These are phyloP conservation scores for Candida tunisiensis DNA, from an alignment of 1,139 yeast species.

Conservation along the genomic window DNA sequence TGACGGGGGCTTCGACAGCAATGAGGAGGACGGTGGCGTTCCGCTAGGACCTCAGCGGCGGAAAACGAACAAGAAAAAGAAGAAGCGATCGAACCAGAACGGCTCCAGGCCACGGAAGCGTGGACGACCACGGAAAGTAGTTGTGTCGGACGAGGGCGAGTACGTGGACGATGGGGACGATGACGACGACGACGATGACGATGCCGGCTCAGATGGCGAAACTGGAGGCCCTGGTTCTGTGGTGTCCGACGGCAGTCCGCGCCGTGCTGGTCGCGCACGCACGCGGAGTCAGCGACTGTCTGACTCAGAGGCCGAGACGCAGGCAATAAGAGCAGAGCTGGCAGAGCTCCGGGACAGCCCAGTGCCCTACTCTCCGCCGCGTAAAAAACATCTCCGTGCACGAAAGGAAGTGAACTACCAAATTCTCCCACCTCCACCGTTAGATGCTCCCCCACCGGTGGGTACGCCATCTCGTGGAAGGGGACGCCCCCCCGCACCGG, in stretches of 20 bases:
- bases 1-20: too few species aligned
- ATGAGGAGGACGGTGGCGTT: too few species aligned
- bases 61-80: too few species aligned
- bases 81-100: too few species aligned
- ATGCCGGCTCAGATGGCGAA: constrained; percentile 7
- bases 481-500: constrained; percentile 13
- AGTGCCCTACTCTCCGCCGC: constrained; percentile 33
- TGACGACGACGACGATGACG: constrained; percentile 7
- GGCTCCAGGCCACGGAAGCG: too few species aligned
- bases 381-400: constrained; percentile 54
- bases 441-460: constrained; percentile 10
- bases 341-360: constrained; percentile 33
- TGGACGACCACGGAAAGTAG: too few species aligned
- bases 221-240: constrained; percentile 7
- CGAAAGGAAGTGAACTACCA: constrained; percentile 66
- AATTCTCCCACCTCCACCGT: constrained; percentile 57
- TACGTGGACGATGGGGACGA: constrained; percentile 4
- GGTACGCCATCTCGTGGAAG: constrained; percentile 3
- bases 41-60: too few species aligned
- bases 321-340: constrained; percentile 29
- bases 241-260: constrained; percentile 18
- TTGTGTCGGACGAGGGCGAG: too few species aligned
- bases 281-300: constrained; percentile 6
- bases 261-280: constrained; percentile 3
- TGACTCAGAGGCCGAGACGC: constrained; percentile 8